Base-by-base conservation (phyloP, 1,284 basidiomycete species). In the Ceratobasidium theobromae region DNA sequence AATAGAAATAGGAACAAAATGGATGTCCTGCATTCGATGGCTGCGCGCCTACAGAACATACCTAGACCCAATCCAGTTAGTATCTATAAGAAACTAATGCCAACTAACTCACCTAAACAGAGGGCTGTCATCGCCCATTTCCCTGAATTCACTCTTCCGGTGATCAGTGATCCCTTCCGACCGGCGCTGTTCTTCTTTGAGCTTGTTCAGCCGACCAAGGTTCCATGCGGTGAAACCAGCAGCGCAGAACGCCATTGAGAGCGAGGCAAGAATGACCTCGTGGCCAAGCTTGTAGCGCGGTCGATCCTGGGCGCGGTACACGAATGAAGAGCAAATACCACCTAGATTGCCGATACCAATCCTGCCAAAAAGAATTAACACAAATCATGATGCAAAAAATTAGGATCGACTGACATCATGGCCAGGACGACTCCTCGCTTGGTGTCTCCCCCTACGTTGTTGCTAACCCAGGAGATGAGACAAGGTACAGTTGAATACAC, bases 381-480 rank as follows among this genome's bases (percentile, higher is more conserved):
- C n/a, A n/a, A n/a, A n/a, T n/a, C n/a, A n/a, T n/a, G n/a, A n/a
- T n/a, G n/a, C n/a, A n/a, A n/a, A n/a, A 55, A n/a, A 33, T 18
- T 18, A 32, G 35, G 23, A 16, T 28, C 14, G 18, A 52, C 49
- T 23, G 49, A 38, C 46, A 81, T 80, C 76, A 83, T 81, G 14
- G 82, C 84, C 65, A 85, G 71, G 3, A 77, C 79, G 40, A 86
- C 80, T 43, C 79, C 81, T 65, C 78, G 75, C 71, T 85, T 81
- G 70, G 80, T 70, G 69, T 82, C 81, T 14, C 85, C 86, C 58
- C 84, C 84, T 2, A 79, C 78, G 68, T 83, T 84, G 57, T 82
- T 81, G n/a, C 80, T 77, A 1, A 77, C 79, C 85, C 84, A 86
- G 11, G 83, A 81, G 14, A 86, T 74, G 53, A 76, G 72, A 45